phyloP scores from a whole-genome alignment of 1,284 basidiomycete species.

The Naganishia sp. region DNA sequence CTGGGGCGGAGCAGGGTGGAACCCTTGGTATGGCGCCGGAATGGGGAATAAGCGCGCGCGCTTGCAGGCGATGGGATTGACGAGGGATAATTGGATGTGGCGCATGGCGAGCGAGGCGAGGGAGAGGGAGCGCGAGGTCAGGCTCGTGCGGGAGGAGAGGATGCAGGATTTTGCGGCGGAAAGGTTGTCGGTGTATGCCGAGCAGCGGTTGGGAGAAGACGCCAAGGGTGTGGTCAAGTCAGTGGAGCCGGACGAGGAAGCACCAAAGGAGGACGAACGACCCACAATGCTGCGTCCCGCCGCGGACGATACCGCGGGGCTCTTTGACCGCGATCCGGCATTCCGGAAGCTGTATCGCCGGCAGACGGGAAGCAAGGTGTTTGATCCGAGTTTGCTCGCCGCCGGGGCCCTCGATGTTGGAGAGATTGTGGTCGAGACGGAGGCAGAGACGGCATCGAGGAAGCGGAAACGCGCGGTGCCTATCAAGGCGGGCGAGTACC shows the following conservation, averaged over 20 bases:
- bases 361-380: background rate
- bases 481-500: constrained; percentile 37
- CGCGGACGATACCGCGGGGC: constrained; percentile 7
- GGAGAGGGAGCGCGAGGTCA: constrained; percentile 67
- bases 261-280: constrained; percentile 33
- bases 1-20: constrained; percentile 76
- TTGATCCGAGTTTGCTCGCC: constrained; percentile 1
- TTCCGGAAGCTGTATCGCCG: constrained; percentile 18
- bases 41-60: constrained; percentile 62
- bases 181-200: constrained; percentile 15
- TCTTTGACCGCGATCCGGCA: background rate
- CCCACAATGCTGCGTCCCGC: no score
- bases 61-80: constrained; percentile 65
- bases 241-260: constrained; percentile 31
- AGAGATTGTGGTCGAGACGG: constrained; percentile 25
- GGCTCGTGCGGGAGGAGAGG: constrained; percentile 63
- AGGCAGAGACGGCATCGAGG: constrained; percentile 31
- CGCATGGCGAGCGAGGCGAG: constrained; percentile 67
- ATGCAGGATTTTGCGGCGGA: constrained; percentile 55
- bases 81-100: constrained; percentile 85
- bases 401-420: constrained; percentile 8
- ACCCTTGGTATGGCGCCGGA: constrained; percentile 80
- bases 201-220: constrained; percentile 32
- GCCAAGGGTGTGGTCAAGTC: background rate
- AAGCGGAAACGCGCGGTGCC: constrained; percentile 39